Evolutionary conservation across 305 asterid genomes (phyloP).

Genomic region (Galium porrigens): DNA sequence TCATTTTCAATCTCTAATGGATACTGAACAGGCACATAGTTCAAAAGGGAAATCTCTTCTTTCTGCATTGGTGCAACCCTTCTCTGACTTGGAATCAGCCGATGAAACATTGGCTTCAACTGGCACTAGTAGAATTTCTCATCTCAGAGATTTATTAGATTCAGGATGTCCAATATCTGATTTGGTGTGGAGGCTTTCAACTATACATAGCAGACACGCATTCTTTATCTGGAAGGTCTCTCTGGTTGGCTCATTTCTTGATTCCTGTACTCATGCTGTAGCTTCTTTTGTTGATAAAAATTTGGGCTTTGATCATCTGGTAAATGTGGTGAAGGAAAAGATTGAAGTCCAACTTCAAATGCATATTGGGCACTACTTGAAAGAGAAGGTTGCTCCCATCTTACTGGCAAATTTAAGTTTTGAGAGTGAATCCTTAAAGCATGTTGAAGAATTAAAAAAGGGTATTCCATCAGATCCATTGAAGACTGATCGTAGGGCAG

Average conservation of each 20-base stretch:
- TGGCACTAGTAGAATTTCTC: slow-evolving; percentile 42
- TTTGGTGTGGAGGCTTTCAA: slow-evolving; percentile 69
- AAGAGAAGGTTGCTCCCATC: slow-evolving; percentile 58
- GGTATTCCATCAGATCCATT: slow-evolving; percentile 30
- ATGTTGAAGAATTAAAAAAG: slow-evolving; percentile 33
- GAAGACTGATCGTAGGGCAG: slow-evolving; percentile 30
- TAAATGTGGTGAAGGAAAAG: slow-evolving; percentile 57
- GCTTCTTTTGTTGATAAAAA: slow-evolving; percentile 62
- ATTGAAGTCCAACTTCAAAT: slow-evolving; percentile 54
- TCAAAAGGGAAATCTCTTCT: slow-evolving; percentile 62
- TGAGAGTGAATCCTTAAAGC: slow-evolving; percentile 51
- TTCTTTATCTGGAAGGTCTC: slow-evolving; percentile 86
- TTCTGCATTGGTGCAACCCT: slow-evolving; percentile 53
- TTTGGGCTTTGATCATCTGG: slow-evolving; percentile 79
- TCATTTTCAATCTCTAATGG: slow-evolving; percentile 48
- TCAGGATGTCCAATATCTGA: slow-evolving; percentile 59
- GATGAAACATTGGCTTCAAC: slow-evolving; percentile 51
- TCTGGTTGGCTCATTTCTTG: slow-evolving; percentile 73
- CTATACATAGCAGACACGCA: slow-evolving; percentile 38
- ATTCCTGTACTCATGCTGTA: slow-evolving; percentile 60
- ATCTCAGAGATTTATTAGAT: slow-evolving; percentile 46
- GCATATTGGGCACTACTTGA: slow-evolving; percentile 64
- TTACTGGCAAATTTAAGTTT: slow-evolving; percentile 47
- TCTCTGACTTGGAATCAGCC: slow-evolving; percentile 72
- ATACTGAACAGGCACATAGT: slow-evolving; percentile 40